These are phyloP conservation scores for Stropharia rugosoannulata DNA, from an alignment of 768 basidiomycete genomes.

Conservation along the genomic window DNA sequence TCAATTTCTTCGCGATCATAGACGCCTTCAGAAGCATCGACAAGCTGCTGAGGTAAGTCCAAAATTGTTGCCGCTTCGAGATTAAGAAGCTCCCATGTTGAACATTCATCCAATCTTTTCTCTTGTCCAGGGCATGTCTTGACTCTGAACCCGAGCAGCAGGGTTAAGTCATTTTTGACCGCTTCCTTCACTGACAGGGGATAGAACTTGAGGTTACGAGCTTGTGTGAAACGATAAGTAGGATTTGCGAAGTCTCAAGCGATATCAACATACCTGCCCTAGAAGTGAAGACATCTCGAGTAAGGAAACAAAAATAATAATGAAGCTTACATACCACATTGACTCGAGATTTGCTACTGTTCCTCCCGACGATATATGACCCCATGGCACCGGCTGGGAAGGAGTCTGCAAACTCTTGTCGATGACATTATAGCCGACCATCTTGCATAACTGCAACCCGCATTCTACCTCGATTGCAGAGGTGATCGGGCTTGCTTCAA, in stretches of 20 bases:
- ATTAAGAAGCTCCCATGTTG: conserved; percentile 42
- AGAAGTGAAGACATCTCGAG: background rate
- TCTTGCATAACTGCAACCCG: conserved; percentile 37
- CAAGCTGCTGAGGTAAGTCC: conserved; percentile 33
- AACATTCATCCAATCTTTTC: conserved; percentile 27
- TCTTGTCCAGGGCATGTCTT: conserved; percentile 20
- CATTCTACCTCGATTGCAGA: conserved; percentile 35
- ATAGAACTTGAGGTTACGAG: conserved; percentile 48
- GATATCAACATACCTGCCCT: conserved; percentile 11
- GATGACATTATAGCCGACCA: conserved; percentile 39
- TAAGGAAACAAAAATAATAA: background rate
- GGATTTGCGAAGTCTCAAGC: background rate
- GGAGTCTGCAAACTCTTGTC: too few relatives aligned
- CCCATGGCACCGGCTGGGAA: conserved; percentile 28
- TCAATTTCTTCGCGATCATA: conserved; percentile 28
- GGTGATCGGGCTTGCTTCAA: conserved; percentile 38
- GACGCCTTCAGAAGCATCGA: conserved; percentile 25
- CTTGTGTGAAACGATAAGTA: conserved; percentile 17
- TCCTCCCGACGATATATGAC: conserved; percentile 43
- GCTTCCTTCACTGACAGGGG: conserved; percentile 36
- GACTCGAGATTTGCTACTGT: conserved; percentile 48
- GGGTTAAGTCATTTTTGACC: conserved; percentile 28
- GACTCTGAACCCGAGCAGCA: conserved; percentile 31
- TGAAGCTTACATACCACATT: conserved; percentile 29
- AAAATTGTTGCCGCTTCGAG: conserved; percentile 30